Evolutionary conservation across 1,284 basidiomycete species (phyloP), one percentile per base, ranked within the genome.

Genomic region (Microbotryomycetes sp.): DNA sequence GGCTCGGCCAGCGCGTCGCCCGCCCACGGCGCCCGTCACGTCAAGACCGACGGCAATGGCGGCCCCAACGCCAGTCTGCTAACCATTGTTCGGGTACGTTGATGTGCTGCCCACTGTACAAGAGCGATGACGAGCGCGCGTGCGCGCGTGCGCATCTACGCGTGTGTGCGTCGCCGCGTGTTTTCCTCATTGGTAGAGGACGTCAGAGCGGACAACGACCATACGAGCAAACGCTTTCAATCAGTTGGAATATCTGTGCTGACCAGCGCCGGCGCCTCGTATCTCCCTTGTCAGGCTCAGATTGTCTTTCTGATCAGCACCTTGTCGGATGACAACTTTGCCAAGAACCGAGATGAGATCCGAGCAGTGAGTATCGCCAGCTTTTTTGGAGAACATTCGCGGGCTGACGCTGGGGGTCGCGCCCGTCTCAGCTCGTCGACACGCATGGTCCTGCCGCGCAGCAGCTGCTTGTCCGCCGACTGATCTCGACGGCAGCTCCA

Each of bases 371-470:
- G 88, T 82, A 47, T 54, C 56, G 66, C 60, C 61, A 21, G 52
- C 65, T 66, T 45, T 41, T 52, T 23, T 15, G 54, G 24, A n/a
- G 21, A 45, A 21, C 57, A 46, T 24, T 52, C 16, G 27, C 29
- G 11, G 11, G 26, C 11, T 52, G 51, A 23, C 18, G 46, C 11
- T 11, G 21, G 46, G n/a, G 46, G 46, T 48, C 46, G 18, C 9
- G 21, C 15, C 13, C 18, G 18, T 65, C 64, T 45, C 75, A 96
- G 91, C 83, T 96, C 71, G 89, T 90, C 66, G 90, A 94, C 73
- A 88, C 90, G 74, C 89, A 96, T 81, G 90, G 91, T 59, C 82
- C 90, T 72, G 92, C 94, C 76, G 93, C 91, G 66, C 94, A 96
- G 78, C 83, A 91, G 64, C 91, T 96, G 77, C 93, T 93, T 78